Conservation (phyloP, 192 early-diverging fungal genomes). For the Radiomyces spectabilis region DNA sequence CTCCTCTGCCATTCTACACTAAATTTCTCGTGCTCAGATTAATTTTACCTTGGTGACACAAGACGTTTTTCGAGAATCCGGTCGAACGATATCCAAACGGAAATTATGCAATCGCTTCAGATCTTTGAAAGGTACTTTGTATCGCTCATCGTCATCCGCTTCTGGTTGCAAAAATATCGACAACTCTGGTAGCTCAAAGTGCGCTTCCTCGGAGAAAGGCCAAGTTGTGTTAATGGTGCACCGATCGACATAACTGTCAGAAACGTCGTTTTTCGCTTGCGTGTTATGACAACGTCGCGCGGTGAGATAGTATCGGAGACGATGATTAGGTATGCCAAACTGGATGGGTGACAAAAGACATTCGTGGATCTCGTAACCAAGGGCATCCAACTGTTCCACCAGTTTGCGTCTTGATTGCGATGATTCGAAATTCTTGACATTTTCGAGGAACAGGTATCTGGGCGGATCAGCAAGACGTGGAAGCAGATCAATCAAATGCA, state of each 20-base stretch:
- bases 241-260: constrained; percentile 6
- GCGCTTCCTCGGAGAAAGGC: constrained; percentile 34
- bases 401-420: constrained; percentile 55
- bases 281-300: constrained; percentile 29
- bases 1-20: too few species aligned
- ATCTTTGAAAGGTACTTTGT: constrained; percentile 29
- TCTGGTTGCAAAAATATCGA: constrained; percentile 20
- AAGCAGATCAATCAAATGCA: constrained; percentile 60
- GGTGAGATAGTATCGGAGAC: constrained; percentile 69
- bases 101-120: constrained; percentile 41
- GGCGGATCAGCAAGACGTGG: constrained; percentile 44
- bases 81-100: constrained; percentile 55
- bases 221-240: constrained; percentile 29
- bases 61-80: constrained; percentile 45
- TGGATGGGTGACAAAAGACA: constrained; percentile 66
- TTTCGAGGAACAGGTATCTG: constrained; percentile 63
- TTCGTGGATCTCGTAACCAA: constrained; percentile 58
- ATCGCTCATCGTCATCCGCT: constrained; percentile 12
- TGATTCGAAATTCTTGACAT: constrained; percentile 74
- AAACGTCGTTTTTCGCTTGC: background rate
- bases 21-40: too few species aligned
- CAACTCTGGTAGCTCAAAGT: constrained; percentile 14
- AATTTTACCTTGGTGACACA: constrained; percentile 64
- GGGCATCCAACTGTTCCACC: constrained; percentile 40
- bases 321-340: constrained; percentile 72